phyloP scores from a whole-genome alignment of 2,329 filamentous ascomycete genomes.

The Colletotrichum lentis region DNA sequence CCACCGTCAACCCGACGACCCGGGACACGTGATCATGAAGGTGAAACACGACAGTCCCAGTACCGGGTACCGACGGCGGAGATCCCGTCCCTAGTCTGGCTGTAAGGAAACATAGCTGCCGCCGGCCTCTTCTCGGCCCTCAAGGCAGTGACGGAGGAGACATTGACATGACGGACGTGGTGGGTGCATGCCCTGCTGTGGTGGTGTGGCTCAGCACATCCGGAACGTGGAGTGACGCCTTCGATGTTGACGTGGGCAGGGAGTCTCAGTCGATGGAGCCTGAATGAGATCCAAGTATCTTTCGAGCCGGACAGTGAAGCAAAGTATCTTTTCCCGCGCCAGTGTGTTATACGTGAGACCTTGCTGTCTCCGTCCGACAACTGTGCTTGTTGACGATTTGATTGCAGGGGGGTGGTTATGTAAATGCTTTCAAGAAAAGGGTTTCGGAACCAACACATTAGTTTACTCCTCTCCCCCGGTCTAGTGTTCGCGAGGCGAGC shows the following conservation, averaged over 20 bases:
- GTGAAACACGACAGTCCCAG: slow-evolving; percentile 33
- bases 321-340: background rate
- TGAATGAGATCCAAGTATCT: slow-evolving; percentile 2
- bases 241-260: slow-evolving; percentile 23
- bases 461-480: background rate
- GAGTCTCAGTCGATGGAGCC: slow-evolving; percentile 1
- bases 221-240: slow-evolving; percentile 29
- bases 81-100: background rate
- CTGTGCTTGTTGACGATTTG: background rate
- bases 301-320: background rate
- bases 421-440: slow-evolving; percentile 5
- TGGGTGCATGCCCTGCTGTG: slow-evolving; percentile 28
- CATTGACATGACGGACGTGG: slow-evolving; percentile 21
- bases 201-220: slow-evolving; percentile 34
- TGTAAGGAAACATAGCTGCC: background rate
- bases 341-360: background rate
- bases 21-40: slow-evolving; percentile 30
- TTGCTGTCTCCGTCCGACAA: background rate
- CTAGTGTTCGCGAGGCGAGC: background rate
- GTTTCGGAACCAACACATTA: background rate
- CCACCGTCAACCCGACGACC: slow-evolving; percentile 1
- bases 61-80: slow-evolving; percentile 23
- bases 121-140: background rate
- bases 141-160: slow-evolving; percentile 4
- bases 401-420: background rate